phyloP scores from a whole-genome alignment of 2,329 filamentous ascomycete genomes.

The Cladorrhinum sp. region DNA sequence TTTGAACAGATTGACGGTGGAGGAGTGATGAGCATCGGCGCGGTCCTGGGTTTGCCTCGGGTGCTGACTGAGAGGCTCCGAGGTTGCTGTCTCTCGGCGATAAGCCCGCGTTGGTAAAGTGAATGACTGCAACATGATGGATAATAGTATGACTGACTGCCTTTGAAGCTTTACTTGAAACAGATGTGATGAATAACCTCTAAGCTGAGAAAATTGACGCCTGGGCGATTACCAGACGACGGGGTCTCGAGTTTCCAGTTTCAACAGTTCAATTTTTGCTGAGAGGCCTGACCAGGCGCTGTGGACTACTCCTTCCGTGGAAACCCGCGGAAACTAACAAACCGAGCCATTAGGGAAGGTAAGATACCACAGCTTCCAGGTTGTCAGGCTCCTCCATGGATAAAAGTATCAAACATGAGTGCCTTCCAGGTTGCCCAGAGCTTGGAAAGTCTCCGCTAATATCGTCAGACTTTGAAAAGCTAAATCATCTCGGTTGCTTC shows the following conservation, averaged over 20 bases:
- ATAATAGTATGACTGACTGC: background rate
- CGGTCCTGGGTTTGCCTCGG: background rate
- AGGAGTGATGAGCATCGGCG: background rate
- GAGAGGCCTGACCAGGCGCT: background rate
- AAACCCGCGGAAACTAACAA: too few species aligned
- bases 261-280: too few species aligned
- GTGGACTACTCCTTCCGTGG: too few species aligned
- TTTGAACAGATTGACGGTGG: background rate
- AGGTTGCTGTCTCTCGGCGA: slow-evolving; percentile 5
- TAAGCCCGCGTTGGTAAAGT: slow-evolving; percentile 17
- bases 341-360: background rate
- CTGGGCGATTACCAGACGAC: too few species aligned
- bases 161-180: background rate
- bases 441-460: too few species aligned
- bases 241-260: background rate
- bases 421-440: too few species aligned
- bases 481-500: background rate
- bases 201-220: background rate
- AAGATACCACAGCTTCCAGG: background rate
- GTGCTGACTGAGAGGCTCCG: slow-evolving; percentile 5
- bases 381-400: background rate
- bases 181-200: background rate
- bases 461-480: background rate
- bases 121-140: slow-evolving; percentile 13
- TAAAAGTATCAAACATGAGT: background rate